These are phyloP conservation scores for Entamoeba invadens DNA, from an alignment of 208 protist species.

Conservation along the genomic window DNA sequence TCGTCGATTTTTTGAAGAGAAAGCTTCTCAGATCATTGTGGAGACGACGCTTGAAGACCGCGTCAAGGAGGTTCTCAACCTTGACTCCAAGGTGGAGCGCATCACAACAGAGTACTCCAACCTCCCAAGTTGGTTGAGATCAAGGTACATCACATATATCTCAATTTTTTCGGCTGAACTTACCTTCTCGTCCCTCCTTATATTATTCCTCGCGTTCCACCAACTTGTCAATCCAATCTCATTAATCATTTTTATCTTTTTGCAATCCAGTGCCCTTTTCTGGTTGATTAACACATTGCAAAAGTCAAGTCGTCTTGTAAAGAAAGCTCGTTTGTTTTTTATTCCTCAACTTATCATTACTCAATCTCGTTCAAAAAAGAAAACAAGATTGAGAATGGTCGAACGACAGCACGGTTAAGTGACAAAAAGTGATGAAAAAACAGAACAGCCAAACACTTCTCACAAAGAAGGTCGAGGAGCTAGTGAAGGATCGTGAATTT, in stretches of 20 bases:
- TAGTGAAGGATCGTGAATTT: background rate
- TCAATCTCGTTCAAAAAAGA: too few species aligned
- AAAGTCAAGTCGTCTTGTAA: background rate
- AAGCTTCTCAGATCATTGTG: background rate
- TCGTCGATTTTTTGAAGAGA: background rate
- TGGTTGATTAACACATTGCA: background rate
- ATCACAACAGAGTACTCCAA: background rate
- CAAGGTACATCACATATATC: background rate
- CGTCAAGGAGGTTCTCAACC: background rate
- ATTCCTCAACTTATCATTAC: background rate
- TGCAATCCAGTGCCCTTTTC: background rate
- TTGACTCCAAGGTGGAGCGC: background rate
- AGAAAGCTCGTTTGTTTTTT: background rate
- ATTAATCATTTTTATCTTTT: background rate
- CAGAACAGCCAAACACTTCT: background rate
- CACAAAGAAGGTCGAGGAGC: background rate
- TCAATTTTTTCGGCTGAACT: background rate
- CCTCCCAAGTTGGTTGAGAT: background rate
- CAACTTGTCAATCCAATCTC: background rate
- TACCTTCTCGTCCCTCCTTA: background rate
- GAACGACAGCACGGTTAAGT: too few species aligned
- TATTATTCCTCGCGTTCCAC: background rate
- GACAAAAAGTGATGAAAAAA: background rate
- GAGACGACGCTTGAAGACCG: background rate
- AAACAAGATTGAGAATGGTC: too few species aligned